Evolutionary conservation across 306 rosid genomes (phyloP).

Genomic region (Malus sieversii): DNA sequence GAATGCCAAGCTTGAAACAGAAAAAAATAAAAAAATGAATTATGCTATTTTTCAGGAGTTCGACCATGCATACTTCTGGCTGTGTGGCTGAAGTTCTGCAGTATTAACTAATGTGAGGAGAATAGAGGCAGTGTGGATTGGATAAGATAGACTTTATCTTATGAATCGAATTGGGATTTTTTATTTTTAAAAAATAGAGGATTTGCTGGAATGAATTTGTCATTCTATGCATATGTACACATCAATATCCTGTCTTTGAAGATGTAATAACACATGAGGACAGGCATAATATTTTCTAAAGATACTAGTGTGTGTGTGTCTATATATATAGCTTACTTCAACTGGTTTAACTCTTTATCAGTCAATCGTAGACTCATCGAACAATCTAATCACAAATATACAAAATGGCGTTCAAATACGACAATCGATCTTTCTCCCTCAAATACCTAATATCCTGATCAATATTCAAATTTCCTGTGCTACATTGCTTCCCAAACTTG

Average conservation of each 20-base stretch:
- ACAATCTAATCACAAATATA: too few species aligned
- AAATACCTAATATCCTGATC: background rate
- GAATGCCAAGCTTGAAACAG: background rate
- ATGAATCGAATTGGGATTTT: background rate
- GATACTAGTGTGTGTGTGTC: background rate
- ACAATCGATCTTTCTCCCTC: background rate
- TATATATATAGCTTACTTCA: background rate
- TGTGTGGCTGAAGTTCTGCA: background rate
- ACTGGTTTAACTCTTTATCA: too few species aligned
- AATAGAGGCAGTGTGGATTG: slow-evolving; percentile 3
- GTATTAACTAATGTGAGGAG: background rate
- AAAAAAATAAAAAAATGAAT: background rate
- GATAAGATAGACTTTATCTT: background rate
- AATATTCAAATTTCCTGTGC: background rate
- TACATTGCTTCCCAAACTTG: background rate
- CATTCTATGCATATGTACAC: background rate
- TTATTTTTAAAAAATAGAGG: background rate
- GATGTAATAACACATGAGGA: background rate
- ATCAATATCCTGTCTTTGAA: background rate
- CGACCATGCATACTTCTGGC: background rate
- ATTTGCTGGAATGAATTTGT: background rate
- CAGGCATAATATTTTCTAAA: background rate
- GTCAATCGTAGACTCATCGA: too few species aligned
- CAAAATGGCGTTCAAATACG: background rate
- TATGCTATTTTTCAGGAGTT: background rate